Evolutionary conservation across 768 basidiomycete genomes (phyloP), one percentile per base, ranked within the genome.

Genomic region (Naematelia aurantialba): DNA sequence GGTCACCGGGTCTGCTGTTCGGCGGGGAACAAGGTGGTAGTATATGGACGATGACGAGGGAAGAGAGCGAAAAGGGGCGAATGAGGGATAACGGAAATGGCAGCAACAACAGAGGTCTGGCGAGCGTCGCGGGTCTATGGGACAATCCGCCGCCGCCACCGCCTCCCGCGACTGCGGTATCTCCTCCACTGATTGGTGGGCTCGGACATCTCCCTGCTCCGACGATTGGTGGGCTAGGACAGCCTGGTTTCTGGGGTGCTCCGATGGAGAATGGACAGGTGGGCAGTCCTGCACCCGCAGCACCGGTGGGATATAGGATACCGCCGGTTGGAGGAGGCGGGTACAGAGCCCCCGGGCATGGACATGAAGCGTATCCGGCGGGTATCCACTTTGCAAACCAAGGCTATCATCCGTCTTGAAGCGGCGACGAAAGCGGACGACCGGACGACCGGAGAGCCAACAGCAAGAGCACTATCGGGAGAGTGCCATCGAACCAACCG

Each of bases 41-140:
- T 48, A 72, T 72, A 3, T 72, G 70, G 70, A 56, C 61, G 8
- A 66, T 72, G 63, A 66, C 63, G 27, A 27, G 70, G 5, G 68
- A 72, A 51, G 68, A 69, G 29, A 62, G 60, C 19, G 63, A 59
- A 21, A 72, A 67, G 30, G 70, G 70, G 11, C 22, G 34, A 39
- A 8, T 39, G 34, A 39, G 34, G 34, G 34, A 39, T 39, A 39
- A 39, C 34, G 34, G 34, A 39, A 39, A 39, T 39, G n/a, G n/a
- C n/a, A n/a, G n/a, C n/a, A n/a, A n/a, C n/a, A 39, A 39, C 34
- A 39, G 34, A 39, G 34, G 34, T 39, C 17, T 39, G 34, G 34
- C 34, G 34, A 39, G 34, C 17, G 34, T 39, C 17, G 34, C 34
- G 34, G 34, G 34, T 39, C 34, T 39, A 39, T 39, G 34, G 34